phyloP scores from a whole-genome alignment of 2,329 filamentous ascomycete species.

The Aspergillus melleus region DNA sequence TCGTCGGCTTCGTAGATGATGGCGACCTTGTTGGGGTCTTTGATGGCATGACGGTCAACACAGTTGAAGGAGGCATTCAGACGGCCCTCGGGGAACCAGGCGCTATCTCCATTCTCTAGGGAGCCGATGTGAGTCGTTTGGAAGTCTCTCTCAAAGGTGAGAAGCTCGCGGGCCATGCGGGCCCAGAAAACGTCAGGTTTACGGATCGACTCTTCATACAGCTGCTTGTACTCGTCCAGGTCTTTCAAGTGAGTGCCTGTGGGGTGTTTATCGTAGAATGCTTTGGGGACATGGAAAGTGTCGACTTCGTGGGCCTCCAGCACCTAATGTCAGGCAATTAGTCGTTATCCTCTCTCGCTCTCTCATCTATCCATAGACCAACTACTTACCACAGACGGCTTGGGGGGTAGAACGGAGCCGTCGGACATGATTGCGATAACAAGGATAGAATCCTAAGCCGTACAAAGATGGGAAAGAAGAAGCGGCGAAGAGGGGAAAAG shows the following conservation, averaged over 20 bases:
- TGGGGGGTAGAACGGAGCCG: constrained; percentile 33
- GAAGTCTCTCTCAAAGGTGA: constrained; percentile 90
- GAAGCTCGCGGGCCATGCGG: constrained; percentile 77
- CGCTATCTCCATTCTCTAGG: constrained; percentile 75
- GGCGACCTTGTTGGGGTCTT: constrained; percentile 87
- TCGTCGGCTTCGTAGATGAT: constrained; percentile 99
- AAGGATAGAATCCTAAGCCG: background rate
- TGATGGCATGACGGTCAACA: constrained; percentile 93
- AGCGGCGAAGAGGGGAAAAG: background rate
- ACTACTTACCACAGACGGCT: constrained; percentile 43
- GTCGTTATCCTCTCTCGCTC: background rate
- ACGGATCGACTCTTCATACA: constrained; percentile 82
- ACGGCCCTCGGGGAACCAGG: constrained; percentile 92
- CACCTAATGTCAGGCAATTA: constrained; percentile 33
- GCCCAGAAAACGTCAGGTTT: constrained; percentile 90
- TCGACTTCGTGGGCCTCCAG: constrained; percentile 50
- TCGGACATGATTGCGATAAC: constrained; percentile 37
- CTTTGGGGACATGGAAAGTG: constrained; percentile 57
- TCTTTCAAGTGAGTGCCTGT: constrained; percentile 59
- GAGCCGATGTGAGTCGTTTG: constrained; percentile 80
- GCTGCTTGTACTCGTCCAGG: constrained; percentile 62
- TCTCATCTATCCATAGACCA: background rate
- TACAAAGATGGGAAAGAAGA: background rate
- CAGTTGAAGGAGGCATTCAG: constrained; percentile 98
- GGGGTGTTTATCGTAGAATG: constrained; percentile 61